phyloP scores from a whole-genome alignment of 108 stramenopile genomes.

The Pseudonitzschia multistriata region DNA sequence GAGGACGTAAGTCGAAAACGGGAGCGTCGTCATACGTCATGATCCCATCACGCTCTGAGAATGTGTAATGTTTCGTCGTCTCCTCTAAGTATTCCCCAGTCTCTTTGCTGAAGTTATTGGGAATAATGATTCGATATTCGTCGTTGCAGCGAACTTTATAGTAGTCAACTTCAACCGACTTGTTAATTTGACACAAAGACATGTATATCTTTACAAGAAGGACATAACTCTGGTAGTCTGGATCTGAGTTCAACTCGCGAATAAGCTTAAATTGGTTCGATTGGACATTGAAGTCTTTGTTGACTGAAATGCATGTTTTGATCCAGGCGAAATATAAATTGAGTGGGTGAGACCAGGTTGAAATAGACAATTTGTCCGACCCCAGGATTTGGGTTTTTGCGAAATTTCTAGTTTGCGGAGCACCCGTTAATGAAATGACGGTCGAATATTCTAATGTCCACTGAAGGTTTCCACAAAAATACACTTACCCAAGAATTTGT shows the following conservation, averaged over 20 bases:
- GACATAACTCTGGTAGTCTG: conserved; percentile 35
- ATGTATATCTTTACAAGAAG: conserved; percentile 36
- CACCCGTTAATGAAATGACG: not conserved
- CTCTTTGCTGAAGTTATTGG: conserved; percentile 27
- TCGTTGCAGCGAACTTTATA: conserved; percentile 34
- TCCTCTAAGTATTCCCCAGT: conserved; percentile 32
- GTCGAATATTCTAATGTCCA: not conserved
- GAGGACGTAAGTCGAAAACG: conserved; percentile 32
- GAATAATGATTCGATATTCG: conserved; percentile 34
- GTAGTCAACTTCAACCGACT: conserved; percentile 35
- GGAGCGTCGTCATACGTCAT: conserved; percentile 34
- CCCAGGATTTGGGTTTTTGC: not conserved
- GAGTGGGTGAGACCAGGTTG: not conserved
- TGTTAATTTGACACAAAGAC: conserved; percentile 34
- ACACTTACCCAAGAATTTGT: conserved; percentile 27
- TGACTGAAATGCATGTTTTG: conserved; percentile 17
- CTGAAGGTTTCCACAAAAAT: not conserved
- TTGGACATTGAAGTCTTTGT: conserved; percentile 33
- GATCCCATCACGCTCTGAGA: conserved; percentile 29
- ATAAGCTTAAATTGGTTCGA: conserved; percentile 35
- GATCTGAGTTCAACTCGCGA: conserved; percentile 27
- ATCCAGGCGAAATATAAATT: not conserved
- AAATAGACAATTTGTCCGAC: not conserved
- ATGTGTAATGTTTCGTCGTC: conserved; percentile 30
- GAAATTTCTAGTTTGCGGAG: too few species aligned